A percentile compares a stretch with the other conserved stretches of the same genome.
phyloP scores from a whole-genome alignment of 441 rosid species.

The Euphorbia schlechtendalii region DNA sequence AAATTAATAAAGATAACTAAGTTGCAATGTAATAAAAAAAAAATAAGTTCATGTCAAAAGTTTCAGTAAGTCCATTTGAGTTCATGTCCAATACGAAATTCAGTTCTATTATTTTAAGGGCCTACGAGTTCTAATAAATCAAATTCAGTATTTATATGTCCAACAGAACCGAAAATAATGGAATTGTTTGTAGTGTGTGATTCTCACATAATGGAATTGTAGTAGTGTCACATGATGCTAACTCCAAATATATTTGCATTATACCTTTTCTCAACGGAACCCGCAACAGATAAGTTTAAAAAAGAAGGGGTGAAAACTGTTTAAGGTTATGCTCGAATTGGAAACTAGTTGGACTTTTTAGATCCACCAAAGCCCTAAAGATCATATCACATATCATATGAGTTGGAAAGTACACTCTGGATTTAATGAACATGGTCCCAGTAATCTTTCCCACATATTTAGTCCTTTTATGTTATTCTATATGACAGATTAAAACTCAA shows the following conservation, averaged over 20 bases:
- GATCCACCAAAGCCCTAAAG: constrained; percentile 10
- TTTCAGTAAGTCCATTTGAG: too few species aligned
- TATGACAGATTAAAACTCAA: background rate
- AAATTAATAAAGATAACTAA: too few species aligned
- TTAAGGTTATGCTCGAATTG: background rate
- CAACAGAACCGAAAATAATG: too few species aligned
- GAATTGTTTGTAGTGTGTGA: too few species aligned
- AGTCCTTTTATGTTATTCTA: constrained; percentile 3
- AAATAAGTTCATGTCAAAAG: too few species aligned
- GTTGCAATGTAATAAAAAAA: too few species aligned
- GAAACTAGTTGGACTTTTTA: constrained; percentile 16
- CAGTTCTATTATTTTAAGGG: too few species aligned
- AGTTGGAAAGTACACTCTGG: constrained; percentile 2
- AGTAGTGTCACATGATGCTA: background rate
- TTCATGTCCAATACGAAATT: too few species aligned
- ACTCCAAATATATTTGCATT: constrained; percentile 1
- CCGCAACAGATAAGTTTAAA: constrained; percentile 6
- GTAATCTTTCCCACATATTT: constrained; percentile 9
- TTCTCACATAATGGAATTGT: background rate
- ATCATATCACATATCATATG: background rate
- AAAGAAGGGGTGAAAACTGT: background rate
- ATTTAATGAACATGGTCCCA: constrained; percentile 12
- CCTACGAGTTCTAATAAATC: too few species aligned
- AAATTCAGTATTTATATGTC: too few species aligned
- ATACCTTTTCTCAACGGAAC: constrained; percentile 5